Evolutionary conservation across 2,329 filamentous ascomycete genomes (phyloP).

Genomic region (Aspergillus quadrilineatus): DNA sequence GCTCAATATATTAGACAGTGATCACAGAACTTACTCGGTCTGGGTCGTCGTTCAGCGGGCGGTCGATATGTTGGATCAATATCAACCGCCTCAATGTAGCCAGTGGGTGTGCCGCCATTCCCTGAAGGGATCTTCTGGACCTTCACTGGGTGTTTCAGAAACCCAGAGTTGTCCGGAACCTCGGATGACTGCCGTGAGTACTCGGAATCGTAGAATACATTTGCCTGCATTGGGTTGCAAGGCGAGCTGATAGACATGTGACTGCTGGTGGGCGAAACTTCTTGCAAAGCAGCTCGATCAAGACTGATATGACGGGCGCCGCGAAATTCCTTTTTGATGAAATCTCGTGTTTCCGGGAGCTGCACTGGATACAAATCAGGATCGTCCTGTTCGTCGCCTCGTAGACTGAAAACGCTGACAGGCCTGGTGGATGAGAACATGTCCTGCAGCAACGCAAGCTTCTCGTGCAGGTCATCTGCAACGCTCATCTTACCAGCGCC

Average conservation of each 20-base stretch:
- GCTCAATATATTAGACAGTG: conserved; percentile 8
- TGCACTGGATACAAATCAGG: conserved; percentile 46
- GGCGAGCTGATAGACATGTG: conserved; percentile 42
- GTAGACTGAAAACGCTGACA: conserved; percentile 44
- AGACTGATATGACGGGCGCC: conserved; percentile 35
- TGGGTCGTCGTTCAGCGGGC: conserved; percentile 68
- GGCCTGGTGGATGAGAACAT: conserved; percentile 49
- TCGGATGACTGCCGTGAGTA: conserved; percentile 25
- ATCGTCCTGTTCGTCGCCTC: conserved; percentile 47
- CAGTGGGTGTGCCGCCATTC: conserved; percentile 54
- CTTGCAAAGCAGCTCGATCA: conserved; percentile 35
- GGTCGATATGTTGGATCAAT: conserved; percentile 85
- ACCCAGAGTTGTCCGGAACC: conserved; percentile 19
- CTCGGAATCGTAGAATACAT: conserved; percentile 21
- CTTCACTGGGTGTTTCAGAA: conserved; percentile 31
- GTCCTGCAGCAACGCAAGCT: conserved; percentile 45
- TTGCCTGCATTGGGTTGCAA: conserved; percentile 18
- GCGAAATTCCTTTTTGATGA: conserved; percentile 30
- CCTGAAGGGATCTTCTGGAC: conserved; percentile 28
- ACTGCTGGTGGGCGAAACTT: conserved; percentile 42
- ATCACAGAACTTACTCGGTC: conserved; percentile 55
- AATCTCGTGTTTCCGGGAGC: conserved; percentile 34
- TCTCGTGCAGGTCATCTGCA: conserved; percentile 48
- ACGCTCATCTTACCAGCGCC: conserved; percentile 43
- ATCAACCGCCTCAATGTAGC: conserved; percentile 87